Evolutionary conservation across 768 basidiomycete species (phyloP), one percentile per base, ranked within the genome.

Genomic region (Plicaturopsis crispa): DNA sequence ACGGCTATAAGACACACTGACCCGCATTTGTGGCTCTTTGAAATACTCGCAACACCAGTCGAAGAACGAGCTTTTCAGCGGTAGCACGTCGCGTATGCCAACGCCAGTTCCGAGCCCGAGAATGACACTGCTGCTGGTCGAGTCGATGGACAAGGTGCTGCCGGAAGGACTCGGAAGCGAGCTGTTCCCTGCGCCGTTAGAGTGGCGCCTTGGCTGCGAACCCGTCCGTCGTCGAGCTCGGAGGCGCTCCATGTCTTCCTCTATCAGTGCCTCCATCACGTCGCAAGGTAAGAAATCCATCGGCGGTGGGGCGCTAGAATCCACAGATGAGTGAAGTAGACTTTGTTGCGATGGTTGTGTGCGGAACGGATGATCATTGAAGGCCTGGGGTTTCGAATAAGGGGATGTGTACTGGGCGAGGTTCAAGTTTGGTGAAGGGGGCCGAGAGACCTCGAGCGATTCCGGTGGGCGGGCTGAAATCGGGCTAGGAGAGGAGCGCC

Each of bases 31-130:
- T 3, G 94, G 91, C 56, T 97, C 93, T 45, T 85, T 91, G 66
- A 97, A 99, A 56, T 98, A 98, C 54, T 98, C 93, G 51, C 79
- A 76, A 43, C 91, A 91, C 88, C 91, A 97, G 53, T 97, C 94
- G 54, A 84, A 99, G 63, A 88, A 94, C 6, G 76, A 70, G 53
- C 90, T 93, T 61, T 88, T 90, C 51, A 99, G 60, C 0, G 96
- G 96, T 45, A 98, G 58, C 2, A 84, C 76, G 56, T 94, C 86
- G 41, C 84, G 73, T 40, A 92, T 82, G 6, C 84, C 84, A 7
- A 75, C 67, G 17, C 87, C 85, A 7, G 87, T 88, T 3, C 86
- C 86, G 20, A 88, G 58, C 4, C 86, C 86, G 17, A 87, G 66
- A 13, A 83, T 80, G 16, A 87, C 72, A 43, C 75, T 81, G 45